These are phyloP conservation scores for Rhynchosporium agropyri DNA, from an alignment of 2,329 filamentous ascomycete genomes.

Conservation along the genomic window DNA sequence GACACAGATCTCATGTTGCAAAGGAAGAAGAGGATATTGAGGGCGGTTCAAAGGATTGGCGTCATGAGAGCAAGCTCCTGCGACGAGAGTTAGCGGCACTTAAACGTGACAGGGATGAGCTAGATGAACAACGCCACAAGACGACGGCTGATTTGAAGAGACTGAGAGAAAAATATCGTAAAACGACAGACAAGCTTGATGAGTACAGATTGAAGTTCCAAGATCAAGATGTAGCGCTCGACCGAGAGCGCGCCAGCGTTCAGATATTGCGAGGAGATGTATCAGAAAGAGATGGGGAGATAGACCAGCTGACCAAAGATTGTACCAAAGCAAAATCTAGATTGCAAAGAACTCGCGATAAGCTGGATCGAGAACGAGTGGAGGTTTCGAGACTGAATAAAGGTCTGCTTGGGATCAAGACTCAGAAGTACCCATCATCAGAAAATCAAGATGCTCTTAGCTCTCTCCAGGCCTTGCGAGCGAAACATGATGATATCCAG, in stretches of 20 bases:
- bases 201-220: not conserved
- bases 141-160: conserved; percentile 7
- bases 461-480: not conserved
- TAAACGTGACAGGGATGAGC: not conserved
- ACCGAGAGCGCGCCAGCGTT: not conserved
- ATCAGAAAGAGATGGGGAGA: not conserved
- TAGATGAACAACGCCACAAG: not conserved
- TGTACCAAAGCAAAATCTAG: not conserved
- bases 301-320: not conserved
- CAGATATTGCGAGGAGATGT: not conserved
- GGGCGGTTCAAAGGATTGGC: not conserved
- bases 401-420: not conserved
- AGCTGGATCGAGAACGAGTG: not conserved
- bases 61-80: conserved; percentile 1
- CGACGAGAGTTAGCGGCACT: conserved; percentile 3
- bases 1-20: not conserved
- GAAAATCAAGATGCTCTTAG: not conserved
- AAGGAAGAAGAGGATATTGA: conserved; percentile 1
- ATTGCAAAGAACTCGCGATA: not conserved
- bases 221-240: not conserved
- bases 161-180: not conserved
- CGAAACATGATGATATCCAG: not conserved
- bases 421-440: not conserved
- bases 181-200: not conserved
- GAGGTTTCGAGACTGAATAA: not conserved